These are phyloP conservation scores for Toxoplasma gondii DNA, from an alignment of 169 alveolate genomes.

Conservation along the genomic window DNA sequence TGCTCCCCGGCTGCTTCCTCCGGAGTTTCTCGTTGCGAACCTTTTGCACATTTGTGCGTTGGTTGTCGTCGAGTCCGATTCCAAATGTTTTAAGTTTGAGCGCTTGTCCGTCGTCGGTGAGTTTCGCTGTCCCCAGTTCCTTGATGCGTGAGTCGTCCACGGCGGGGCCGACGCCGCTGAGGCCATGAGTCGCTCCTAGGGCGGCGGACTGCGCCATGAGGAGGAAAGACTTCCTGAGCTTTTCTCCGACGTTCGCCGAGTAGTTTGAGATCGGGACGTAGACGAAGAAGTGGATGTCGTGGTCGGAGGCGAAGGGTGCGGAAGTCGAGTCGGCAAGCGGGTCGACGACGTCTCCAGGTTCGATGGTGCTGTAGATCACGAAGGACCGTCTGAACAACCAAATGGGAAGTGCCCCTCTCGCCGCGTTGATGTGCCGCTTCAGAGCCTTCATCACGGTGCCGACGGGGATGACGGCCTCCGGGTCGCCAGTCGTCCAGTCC, in stretches of 20 bases:
- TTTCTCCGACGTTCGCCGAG: not conserved
- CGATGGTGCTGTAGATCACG: not conserved
- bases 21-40: not conserved
- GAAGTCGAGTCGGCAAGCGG: not conserved
- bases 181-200: not conserved
- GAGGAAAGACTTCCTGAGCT: not conserved
- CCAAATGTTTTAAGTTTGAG: slow-evolving; percentile 28
- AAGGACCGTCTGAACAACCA: not conserved
- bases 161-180: not conserved
- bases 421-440: slow-evolving; percentile 16
- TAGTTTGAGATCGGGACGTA: not conserved
- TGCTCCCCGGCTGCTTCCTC: no score
- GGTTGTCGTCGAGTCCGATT: slow-evolving; percentile 13
- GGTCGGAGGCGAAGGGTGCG: not conserved
- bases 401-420: not conserved
- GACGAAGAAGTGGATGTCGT: slow-evolving; percentile 36
- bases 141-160: slow-evolving; percentile 7
- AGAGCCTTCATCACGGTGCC: not conserved
- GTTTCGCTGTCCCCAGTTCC: slow-evolving; percentile 7
- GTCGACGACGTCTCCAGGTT: not conserved
- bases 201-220: not conserved
- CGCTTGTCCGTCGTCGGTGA: slow-evolving; percentile 3
- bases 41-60: slow-evolving; percentile 17
- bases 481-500: not conserved
- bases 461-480: not conserved